These are phyloP conservation scores for Chaetomium tenue DNA, from an alignment of 495 filamentous ascomycete genomes.

Conservation along the genomic window DNA sequence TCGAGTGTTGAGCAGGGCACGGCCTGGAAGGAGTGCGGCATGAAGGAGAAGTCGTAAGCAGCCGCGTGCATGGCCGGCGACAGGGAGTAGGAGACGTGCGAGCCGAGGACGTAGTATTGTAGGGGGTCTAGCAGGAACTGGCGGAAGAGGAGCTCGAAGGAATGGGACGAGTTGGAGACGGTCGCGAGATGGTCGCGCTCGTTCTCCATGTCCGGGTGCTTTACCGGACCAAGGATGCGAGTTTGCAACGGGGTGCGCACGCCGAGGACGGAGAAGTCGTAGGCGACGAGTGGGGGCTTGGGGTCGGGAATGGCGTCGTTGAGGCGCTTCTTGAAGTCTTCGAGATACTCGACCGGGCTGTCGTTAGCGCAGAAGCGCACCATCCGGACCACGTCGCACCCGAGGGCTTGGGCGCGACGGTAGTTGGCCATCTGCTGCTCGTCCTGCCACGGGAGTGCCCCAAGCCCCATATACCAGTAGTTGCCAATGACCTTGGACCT, in stretches of 20 bases:
- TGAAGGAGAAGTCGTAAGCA: constrained; percentile 66
- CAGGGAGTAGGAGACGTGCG: constrained; percentile 69
- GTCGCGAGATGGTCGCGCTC: constrained; percentile 47
- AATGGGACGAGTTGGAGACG: constrained; percentile 48
- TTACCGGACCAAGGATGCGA: constrained; percentile 64
- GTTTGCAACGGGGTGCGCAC: constrained; percentile 67
- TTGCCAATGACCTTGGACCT: constrained; percentile 74
- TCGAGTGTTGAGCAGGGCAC: constrained; percentile 63
- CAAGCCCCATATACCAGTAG: constrained; percentile 51
- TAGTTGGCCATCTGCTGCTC: constrained; percentile 57
- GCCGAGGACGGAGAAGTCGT: constrained; percentile 68
- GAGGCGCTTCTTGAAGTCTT: constrained; percentile 53
- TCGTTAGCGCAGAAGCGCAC: constrained; percentile 59
- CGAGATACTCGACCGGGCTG: constrained; percentile 58
- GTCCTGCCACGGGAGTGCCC: constrained; percentile 61
- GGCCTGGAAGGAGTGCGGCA: constrained; percentile 69
- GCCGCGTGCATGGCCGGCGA: constrained; percentile 80
- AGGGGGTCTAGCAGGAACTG: constrained; percentile 63
- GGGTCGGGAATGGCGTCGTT: constrained; percentile 51
- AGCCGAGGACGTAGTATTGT: constrained; percentile 72
- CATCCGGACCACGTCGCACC: constrained; percentile 69
- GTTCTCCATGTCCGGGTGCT: constrained; percentile 60
- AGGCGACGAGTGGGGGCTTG: constrained; percentile 64
- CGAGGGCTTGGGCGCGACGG: constrained; percentile 56
- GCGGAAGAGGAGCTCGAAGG: constrained; percentile 53